These are phyloP conservation scores for Calycina herbarum DNA, from an alignment of 2,329 filamentous ascomycete genomes.

Conservation along the genomic window DNA sequence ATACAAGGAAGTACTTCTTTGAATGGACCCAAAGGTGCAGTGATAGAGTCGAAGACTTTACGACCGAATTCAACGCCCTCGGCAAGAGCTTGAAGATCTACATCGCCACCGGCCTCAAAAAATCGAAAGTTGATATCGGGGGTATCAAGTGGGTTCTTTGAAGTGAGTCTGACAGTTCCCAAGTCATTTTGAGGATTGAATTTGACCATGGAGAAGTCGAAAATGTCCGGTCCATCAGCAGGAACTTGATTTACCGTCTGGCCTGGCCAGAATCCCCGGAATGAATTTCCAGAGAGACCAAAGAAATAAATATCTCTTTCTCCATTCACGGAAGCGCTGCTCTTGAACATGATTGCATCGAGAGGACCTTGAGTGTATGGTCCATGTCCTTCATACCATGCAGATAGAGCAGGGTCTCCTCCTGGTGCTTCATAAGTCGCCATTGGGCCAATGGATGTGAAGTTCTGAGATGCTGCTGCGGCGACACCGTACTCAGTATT, in stretches of 20 bases:
- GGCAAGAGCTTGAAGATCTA: slow-evolving; percentile 21
- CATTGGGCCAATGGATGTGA: slow-evolving; percentile 39
- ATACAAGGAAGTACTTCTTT: slow-evolving; percentile 45
- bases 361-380: slow-evolving; percentile 51
- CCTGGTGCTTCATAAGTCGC: slow-evolving; percentile 39
- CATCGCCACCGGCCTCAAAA: slow-evolving; percentile 41
- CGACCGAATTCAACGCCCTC: slow-evolving; percentile 22
- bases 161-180: slow-evolving; percentile 61
- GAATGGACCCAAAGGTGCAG: slow-evolving; percentile 43
- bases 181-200: slow-evolving; percentile 60
- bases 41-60: slow-evolving; percentile 42
- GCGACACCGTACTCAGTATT: slow-evolving; percentile 44
- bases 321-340: slow-evolving; percentile 41
- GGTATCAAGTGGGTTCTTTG: slow-evolving; percentile 61
- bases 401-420: slow-evolving; percentile 41
- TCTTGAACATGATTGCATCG: slow-evolving; percentile 35
- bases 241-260: slow-evolving; percentile 39
- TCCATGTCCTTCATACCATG: slow-evolving; percentile 26
- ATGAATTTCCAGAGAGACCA: slow-evolving; percentile 31
- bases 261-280: slow-evolving; percentile 45
- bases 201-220: slow-evolving; percentile 42
- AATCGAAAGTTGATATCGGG: slow-evolving; percentile 65
- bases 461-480: slow-evolving; percentile 31
- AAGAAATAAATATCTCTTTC: slow-evolving; percentile 42
- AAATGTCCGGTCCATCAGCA: slow-evolving; percentile 41